A percentile compares a stretch with the other conserved stretches of the same genome.
Conservation (phyloP, 2,329 filamentous ascomycete species). For the Monosporascus sp. region DNA sequence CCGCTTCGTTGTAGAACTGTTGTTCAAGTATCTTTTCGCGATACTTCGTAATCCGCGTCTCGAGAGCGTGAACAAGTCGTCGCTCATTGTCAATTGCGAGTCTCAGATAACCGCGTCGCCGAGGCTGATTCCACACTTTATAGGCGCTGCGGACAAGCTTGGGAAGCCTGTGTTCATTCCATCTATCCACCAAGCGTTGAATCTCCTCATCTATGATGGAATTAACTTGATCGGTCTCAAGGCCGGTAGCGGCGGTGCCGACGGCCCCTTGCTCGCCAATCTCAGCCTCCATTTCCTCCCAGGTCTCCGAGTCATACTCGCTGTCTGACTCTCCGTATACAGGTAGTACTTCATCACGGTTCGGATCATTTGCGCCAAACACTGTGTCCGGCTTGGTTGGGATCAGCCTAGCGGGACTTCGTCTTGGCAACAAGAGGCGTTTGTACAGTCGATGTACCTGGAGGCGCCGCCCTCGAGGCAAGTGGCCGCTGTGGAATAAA, state of each 20-base stretch:
- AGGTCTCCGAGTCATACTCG: slow-evolving; percentile 54
- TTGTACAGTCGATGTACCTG: slow-evolving; percentile 22
- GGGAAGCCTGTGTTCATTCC: slow-evolving; percentile 55
- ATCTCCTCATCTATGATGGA: slow-evolving; percentile 51
- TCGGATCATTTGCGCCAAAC: slow-evolving; percentile 20
- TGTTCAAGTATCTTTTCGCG: slow-evolving; percentile 46
- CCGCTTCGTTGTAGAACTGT: slow-evolving; percentile 46
- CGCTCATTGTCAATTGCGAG: slow-evolving; percentile 40
- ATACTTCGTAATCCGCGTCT: slow-evolving; percentile 51
- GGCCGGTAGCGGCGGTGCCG: slow-evolving; percentile 19
- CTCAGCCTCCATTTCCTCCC: slow-evolving; percentile 57
- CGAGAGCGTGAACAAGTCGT: slow-evolving; percentile 35
- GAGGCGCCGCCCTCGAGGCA: slow-evolving; percentile 15
- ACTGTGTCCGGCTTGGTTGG: slow-evolving; percentile 21
- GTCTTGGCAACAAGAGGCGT: slow-evolving; percentile 11
- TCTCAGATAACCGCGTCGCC: slow-evolving; percentile 31
- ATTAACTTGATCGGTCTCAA: slow-evolving; percentile 44
- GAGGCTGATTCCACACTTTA: slow-evolving; percentile 55
- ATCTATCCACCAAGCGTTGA: slow-evolving; percentile 43
- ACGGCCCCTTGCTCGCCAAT: slow-evolving; percentile 29
- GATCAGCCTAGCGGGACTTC: not conserved
- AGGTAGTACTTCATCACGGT: slow-evolving; percentile 39
- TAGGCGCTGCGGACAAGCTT: slow-evolving; percentile 52
- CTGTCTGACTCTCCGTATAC: slow-evolving; percentile 51
- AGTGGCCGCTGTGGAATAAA: slow-evolving; percentile 1